Evolutionary conservation across 75 land plant genomes (phyloP).

Genomic region (Pinus tabuliformis): DNA sequence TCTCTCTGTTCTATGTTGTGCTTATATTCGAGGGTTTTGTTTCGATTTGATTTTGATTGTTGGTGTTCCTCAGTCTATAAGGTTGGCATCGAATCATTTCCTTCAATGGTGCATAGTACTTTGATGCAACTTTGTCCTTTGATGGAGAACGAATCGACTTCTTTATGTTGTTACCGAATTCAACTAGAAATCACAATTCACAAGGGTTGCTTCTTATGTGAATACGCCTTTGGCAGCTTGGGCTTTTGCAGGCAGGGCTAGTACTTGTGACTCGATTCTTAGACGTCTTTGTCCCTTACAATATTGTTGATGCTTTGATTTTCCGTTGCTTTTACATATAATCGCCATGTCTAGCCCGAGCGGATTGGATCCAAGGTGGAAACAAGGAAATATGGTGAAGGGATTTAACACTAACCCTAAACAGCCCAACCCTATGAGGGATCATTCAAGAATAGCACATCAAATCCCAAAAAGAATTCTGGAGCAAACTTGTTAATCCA

Average conservation of each 20-base stretch:
- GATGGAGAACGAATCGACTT: slow-evolving; percentile 2
- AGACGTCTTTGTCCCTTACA: background rate
- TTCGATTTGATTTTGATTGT: no score
- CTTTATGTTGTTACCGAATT: background rate
- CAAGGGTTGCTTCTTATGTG: slow-evolving; percentile 13
- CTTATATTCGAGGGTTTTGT: no score
- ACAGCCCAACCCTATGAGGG: background rate
- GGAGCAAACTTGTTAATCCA: background rate
- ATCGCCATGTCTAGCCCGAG: background rate
- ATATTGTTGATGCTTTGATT: background rate
- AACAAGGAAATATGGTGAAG: background rate
- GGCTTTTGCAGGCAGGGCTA: slow-evolving; percentile 52
- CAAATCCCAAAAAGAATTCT: background rate
- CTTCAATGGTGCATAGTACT: no score
- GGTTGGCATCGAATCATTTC: no score
- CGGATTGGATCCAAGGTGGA: background rate
- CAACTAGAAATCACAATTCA: no score
- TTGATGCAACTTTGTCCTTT: no score
- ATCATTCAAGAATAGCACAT: background rate
- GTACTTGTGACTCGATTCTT: slow-evolving; percentile 24
- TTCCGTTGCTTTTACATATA: background rate
- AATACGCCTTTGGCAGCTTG: slow-evolving; percentile 32
- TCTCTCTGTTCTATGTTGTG: no score
- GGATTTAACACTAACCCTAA: background rate
- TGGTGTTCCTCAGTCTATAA: no score